Conservation (phyloP, 106 monocot species). For the Dendrobium catenatum region DNA sequence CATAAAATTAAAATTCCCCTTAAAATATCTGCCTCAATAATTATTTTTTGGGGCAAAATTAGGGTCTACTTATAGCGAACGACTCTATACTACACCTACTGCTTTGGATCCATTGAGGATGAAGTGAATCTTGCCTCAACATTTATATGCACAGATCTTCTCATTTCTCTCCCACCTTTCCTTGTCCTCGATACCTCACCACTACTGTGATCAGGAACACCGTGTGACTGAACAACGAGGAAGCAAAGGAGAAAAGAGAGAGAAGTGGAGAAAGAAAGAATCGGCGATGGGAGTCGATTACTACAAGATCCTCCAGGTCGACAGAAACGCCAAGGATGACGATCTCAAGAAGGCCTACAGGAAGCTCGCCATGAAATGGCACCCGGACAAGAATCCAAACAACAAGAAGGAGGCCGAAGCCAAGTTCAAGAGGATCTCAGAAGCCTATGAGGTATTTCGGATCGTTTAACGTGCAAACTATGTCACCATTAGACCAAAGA, state of each 20-base stretch:
- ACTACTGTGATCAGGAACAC: neutral
- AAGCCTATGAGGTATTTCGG: conserved; percentile 63
- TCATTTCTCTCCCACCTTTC: too few species aligned
- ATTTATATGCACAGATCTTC: too few species aligned
- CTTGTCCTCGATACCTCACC: too few species aligned
- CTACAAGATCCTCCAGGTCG: conserved; percentile 68
- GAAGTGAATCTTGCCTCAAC: too few species aligned
- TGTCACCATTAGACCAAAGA: neutral
- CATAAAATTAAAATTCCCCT: too few species aligned
- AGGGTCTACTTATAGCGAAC: too few species aligned
- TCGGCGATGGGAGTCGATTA: conserved; percentile 65
- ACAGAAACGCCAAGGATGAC: conserved; percentile 53
- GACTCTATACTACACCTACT: too few species aligned
- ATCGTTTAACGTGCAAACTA: neutral
- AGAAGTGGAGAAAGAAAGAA: neutral
- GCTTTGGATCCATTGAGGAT: too few species aligned
- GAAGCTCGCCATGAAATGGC: conserved; percentile 96
- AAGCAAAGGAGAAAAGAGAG: neutral
- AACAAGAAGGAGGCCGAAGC: conserved; percentile 91
- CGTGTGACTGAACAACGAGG: neutral
- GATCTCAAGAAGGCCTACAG: conserved; percentile 87
- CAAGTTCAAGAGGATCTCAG: conserved; percentile 92
- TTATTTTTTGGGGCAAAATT: too few species aligned
- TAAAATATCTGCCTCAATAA: too few species aligned
- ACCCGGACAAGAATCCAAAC: conserved; percentile 91